Base-by-base conservation (phyloP, 2,329 filamentous ascomycete genomes). In the Fonsecaea monophora region DNA sequence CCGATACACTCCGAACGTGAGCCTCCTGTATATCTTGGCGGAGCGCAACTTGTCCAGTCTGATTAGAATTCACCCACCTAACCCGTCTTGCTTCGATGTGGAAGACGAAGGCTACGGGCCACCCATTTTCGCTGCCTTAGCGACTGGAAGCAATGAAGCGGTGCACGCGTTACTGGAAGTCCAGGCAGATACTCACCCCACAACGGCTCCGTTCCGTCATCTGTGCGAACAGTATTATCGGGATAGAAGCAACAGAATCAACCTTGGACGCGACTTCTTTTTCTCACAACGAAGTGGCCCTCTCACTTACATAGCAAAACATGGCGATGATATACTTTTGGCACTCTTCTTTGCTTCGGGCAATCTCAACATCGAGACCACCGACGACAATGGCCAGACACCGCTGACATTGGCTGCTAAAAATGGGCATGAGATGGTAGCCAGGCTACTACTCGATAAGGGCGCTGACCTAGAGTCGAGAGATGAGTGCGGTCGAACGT, bases 1-100 rank as follows among this genome's bases (percentile, higher is more conserved):
- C 4, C 21, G 54, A 1, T 70, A 77, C 15, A 71, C 59, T 0
- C 73, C 75, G 2, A 61, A 60, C 4, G 67, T 73, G n/a, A 68
- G 65, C 34, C 45, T 76, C 2, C 48, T 76, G 5, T 62, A 74
- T 30, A 64, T 53, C 2, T 53, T 74, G 7, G 58, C 68, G 6
- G 45, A 66, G n/a, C 70, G 53, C 4, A 54, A n/a, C 53, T 48
- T 9, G 7, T 30, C 37, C 0, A 74, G 55, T 56, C 70, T 60
- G 1, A 76, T 81, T 38, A 77, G 74, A 63, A 76, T 79, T 32
- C 68, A 72, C 1, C 79, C 74, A 45, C 77, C 75, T 4, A 73
- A 78, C 21, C 77, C 76, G 53, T 77, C 77, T 0, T 73, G 74
- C 35, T 50, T 77, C 4, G 38, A 68, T 13, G 25, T 71, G 0